Base-by-base conservation (phyloP, 2,329 filamentous ascomycete species). In the Penicillium sp. region DNA sequence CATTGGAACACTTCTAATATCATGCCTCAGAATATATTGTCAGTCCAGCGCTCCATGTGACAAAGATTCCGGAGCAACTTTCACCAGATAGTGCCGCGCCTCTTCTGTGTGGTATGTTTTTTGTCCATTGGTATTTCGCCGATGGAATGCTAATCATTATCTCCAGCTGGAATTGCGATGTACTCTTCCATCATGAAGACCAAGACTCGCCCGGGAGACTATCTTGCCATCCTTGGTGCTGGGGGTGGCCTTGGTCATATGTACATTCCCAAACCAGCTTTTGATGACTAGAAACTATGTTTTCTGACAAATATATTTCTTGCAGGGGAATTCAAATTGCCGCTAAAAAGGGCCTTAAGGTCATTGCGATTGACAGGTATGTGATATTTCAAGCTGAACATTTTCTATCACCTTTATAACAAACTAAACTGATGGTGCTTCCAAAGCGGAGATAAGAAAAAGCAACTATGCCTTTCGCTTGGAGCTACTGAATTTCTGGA, bases 191-290 rank as follows among this genome's bases (percentile, higher is more conserved):
- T 76, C 17, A 70, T 68, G 61, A 76, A 76, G 53, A 71, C 73
- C 6, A 74, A 68, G 41, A 63, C 73, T 27, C 65, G 66, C 21
- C 65, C 67, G 0, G 74, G 73, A 15, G 67, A 76, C 41, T 76
- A 70, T 67, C 64, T 76, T 39, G 71, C 70, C 23, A 65, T 76
- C 10, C 61, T 72, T 13, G 74, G 74, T 13, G 74, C 74, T 21
- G 74, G 74, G 27, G 74, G 74, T 23, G 74, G 74, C 0, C 49
- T 76, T 12, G 74, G 74, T n/a, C 74, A 76, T 57, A 74, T 76
- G 73, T 76, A 67, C 36, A 61, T 48, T 31, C 33, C 15, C 41
- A 17, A 17, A n/a, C 2, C 19, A 47, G 23, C 1, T 33, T 36
- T 31, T 15, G 17, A 17, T n/a, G 3, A 1, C 19, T 9, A 0